Evolutionary conservation across 495 filamentous ascomycete genomes (phyloP).

Genomic region (Emericellopsis terricola): DNA sequence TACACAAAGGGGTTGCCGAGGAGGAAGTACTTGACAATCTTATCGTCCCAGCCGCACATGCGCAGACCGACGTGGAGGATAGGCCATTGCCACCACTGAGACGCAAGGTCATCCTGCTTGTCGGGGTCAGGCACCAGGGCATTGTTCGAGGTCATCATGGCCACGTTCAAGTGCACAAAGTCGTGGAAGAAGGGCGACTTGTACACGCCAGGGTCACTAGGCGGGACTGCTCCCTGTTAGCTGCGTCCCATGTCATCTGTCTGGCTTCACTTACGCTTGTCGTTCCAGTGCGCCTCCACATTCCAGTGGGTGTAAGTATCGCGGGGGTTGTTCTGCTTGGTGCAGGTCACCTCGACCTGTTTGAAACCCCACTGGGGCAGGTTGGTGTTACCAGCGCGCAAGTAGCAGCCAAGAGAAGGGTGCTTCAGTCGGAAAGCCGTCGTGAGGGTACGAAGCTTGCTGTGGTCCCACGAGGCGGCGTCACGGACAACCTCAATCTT

Average conservation of each 20-base stretch:
- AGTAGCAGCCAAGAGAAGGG: conserved; percentile 70
- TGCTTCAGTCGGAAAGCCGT: conserved; percentile 85
- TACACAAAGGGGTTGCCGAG: conserved; percentile 94
- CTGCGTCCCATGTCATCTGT: too few species aligned
- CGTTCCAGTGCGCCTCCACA: conserved; percentile 86
- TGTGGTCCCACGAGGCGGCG: conserved; percentile 68
- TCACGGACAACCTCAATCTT: conserved; percentile 80
- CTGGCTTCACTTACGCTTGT: conserved; percentile 54
- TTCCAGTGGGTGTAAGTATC: conserved; percentile 99
- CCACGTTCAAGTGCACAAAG: conserved; percentile 94
- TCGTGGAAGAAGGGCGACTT: conserved; percentile 93
- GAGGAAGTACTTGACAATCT: conserved; percentile 92
- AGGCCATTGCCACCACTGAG: conserved; percentile 97
- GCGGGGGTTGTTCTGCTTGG: conserved; percentile 78
- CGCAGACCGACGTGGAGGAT: conserved; percentile 85
- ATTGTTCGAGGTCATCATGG: conserved; percentile 99
- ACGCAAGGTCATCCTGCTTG: conserved; percentile 96
- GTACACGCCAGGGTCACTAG: conserved; percentile 80
- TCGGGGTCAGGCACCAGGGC: conserved; percentile 94
- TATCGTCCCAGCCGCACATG: conserved; percentile 98
- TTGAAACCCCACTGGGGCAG: conserved; percentile 99
- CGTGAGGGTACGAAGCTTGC: conserved; percentile 78
- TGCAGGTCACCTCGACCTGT: conserved; percentile 93
- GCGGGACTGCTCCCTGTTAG: too few species aligned
- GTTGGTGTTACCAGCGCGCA: conserved; percentile 90